Base-by-base conservation (phyloP, 768 basidiomycete species). In the Pholiota molesta region DNA sequence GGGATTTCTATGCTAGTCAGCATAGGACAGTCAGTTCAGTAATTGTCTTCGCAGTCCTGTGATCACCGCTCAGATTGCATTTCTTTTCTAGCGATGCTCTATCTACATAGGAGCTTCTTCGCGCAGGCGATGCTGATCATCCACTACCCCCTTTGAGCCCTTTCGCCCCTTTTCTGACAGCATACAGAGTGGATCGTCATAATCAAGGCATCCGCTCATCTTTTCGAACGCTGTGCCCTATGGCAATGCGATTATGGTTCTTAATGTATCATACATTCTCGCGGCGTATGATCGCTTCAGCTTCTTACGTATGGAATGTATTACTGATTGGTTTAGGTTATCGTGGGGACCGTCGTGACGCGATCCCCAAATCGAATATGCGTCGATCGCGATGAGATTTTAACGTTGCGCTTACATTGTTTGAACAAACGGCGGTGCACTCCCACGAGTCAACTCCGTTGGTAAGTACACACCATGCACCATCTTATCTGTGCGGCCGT, bases 261-360 rank as follows among this genome's bases (percentile, higher is more conserved):
- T 66, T 83, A 45, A 71, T 83, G 65, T 79, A 80, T 59, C 82
- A 83, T 65, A 79, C 77, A 1, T 84, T 83, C 56, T 82, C 80
- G 81, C 82, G 13, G 81, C 82, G 82, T 81, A 60, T 53, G 78
- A 71, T 5, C 44, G 57, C 21, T 51, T 61, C 37, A 13, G 23
- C n/a, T 3, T 5, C 51, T 49, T 28, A 21, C 17, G n/a, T 9
- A 19, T 5, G 16, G 3, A 19, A n/a, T 21, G 11, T 47, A 13
- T 39, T 33, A 26, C 17, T 17, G 14, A 42, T 26, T 29, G 7
- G 16, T 26, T 5, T 62, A 89, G 88, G 75, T 87, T 13, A 82
- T 86, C 55, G 80, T 82, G 1, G 86, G 86, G 2, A 84, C 83
- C 2, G 80, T 87, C n/a, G 84, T 86, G n/a, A 82, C 83, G 1